A percentile compares a stretch with the other conserved stretches of the same genome.
Conservation (phyloP, 129 eudicot genomes). For the Artemisia tridentata region DNA sequence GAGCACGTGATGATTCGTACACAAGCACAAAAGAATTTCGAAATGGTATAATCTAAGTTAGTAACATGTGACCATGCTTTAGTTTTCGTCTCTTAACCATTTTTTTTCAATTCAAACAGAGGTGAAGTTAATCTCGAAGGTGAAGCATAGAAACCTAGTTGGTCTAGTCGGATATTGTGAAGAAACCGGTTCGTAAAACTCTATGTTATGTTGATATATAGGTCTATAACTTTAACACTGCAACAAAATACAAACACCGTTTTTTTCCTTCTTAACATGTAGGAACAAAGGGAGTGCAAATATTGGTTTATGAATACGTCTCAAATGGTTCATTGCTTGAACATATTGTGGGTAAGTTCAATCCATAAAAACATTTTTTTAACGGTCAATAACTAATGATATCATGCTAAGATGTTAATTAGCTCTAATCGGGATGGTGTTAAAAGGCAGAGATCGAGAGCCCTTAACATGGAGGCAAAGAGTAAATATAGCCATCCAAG, state of each 20-base stretch:
- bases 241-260: background rate
- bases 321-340: constrained; percentile 72
- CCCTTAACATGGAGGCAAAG: constrained; percentile 79
- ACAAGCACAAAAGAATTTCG: constrained; percentile 62
- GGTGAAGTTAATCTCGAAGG: constrained; percentile 71
- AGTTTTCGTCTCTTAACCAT: background rate
- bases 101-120: constrained; percentile 38
- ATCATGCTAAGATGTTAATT: background rate
- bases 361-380: background rate
- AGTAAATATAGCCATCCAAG: constrained; percentile 73
- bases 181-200: constrained; percentile 49
- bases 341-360: constrained; percentile 60
- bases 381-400: background rate
- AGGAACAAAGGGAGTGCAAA: constrained; percentile 54
- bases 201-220: background rate
- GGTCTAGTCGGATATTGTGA: constrained; percentile 71
- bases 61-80: background rate
- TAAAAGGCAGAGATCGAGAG: constrained; percentile 58
- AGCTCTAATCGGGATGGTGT: background rate
- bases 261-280: background rate
- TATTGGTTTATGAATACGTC: constrained; percentile 69
- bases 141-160: constrained; percentile 73
- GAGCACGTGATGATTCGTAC: constrained; percentile 51
- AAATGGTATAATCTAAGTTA: constrained; percentile 46
- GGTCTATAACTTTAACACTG: background rate